These are phyloP conservation scores for Neopestalotiopsis sp. DNA, from an alignment of 2,329 filamentous ascomycete species.

Conservation along the genomic window DNA sequence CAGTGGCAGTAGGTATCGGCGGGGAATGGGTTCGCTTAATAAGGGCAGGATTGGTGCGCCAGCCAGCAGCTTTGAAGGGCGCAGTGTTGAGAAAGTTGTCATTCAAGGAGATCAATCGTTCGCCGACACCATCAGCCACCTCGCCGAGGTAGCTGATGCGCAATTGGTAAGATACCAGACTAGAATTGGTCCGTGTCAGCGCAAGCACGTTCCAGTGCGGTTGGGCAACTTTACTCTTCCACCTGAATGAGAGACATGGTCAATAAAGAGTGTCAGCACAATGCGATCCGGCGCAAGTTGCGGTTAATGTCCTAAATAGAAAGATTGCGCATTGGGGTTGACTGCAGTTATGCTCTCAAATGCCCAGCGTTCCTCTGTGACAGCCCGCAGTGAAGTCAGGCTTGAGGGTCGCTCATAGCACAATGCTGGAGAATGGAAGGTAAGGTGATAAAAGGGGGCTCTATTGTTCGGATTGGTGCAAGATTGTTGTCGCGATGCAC, in stretches of 20 bases:
- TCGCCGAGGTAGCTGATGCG: conserved; percentile 80
- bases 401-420: background rate
- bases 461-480: background rate
- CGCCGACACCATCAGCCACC: conserved; percentile 82
- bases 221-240: conserved; percentile 42
- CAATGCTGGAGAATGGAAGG: background rate
- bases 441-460: background rate
- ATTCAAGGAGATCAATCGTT: conserved; percentile 82
- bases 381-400: background rate
- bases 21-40: conserved; percentile 86
- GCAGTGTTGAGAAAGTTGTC: conserved; percentile 79
- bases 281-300: conserved; percentile 9
- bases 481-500: background rate
- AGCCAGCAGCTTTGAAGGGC: conserved; percentile 82
- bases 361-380: background rate
- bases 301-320: background rate
- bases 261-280: background rate
- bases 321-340: background rate
- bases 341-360: background rate
- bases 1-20: conserved; percentile 81
- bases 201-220: background rate
- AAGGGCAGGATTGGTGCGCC: conserved; percentile 74
- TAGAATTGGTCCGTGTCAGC: conserved; percentile 36
- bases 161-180: conserved; percentile 82
- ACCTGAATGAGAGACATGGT: conserved; percentile 50